phyloP scores from a whole-genome alignment of 2,329 filamentous ascomycete genomes.

The Conoideocrella luteorostrata region DNA sequence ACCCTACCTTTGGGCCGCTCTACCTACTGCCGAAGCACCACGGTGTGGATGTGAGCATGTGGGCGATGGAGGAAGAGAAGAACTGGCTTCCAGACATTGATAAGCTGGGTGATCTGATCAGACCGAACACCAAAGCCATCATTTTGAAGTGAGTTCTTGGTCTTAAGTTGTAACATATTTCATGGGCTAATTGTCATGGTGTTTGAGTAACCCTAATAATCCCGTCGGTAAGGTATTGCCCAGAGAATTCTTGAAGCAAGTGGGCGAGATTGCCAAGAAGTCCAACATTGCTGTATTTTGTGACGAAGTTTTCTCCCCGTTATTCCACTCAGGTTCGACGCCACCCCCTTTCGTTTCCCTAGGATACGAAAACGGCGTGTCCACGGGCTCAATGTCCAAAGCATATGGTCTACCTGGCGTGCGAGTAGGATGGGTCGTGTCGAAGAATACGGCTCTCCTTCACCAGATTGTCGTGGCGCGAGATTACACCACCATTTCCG shows the following conservation, averaged over 20 bases:
- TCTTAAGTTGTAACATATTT: too few relatives aligned
- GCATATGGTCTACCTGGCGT: neutral
- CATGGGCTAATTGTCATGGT: too few relatives aligned
- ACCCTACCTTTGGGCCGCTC: too few relatives aligned
- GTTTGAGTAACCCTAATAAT: neutral
- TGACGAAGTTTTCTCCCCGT: neutral
- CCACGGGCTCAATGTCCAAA: neutral
- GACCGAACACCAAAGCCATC: too few relatives aligned
- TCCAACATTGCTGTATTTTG: neutral
- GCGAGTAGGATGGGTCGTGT: neutral
- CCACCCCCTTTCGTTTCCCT: neutral
- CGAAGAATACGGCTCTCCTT: neutral
- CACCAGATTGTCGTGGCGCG: neutral
- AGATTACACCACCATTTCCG: neutral
- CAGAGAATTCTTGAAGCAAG: neutral
- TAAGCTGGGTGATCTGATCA: too few relatives aligned
- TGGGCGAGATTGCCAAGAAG: neutral
- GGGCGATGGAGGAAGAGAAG: too few relatives aligned
- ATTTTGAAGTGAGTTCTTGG: too few relatives aligned
- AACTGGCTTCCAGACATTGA: too few relatives aligned
- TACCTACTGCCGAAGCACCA: too few relatives aligned
- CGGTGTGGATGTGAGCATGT: too few relatives aligned
- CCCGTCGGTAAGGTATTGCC: neutral
- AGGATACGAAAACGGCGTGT: neutral
- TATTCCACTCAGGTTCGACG: neutral